Base-by-base conservation (phyloP, 2,329 filamentous ascomycete species). In the Neonectria sp. region DNA sequence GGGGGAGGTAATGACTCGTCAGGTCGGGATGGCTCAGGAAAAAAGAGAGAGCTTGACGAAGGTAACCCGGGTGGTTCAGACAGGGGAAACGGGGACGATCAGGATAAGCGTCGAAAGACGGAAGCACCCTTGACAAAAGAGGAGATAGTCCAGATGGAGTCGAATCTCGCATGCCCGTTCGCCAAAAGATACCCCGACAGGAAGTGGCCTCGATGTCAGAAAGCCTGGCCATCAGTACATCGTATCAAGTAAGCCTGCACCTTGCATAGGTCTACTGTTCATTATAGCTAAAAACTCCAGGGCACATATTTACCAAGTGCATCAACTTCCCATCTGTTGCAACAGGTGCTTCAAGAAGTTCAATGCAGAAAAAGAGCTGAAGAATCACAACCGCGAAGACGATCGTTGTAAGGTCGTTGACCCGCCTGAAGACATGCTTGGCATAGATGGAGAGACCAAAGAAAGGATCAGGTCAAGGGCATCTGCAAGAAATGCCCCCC, bases 41-140 rank as follows among this genome's bases (percentile, higher is more conserved):
- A 65, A 33, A 71, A 71, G 49, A 71, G 69, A 33, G 68, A 57
- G 7, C 21, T 60, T 12, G 60, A 71, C 13, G 40, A 63, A 11
- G 12, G 53, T 11, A 45, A 63, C 6, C 48, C 55, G 6, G 51
- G 45, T 29, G 27, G 31, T 8, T 53, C 48, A 1, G 66, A 25
- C 1, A 57, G 60, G 37, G 68, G 62, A 4, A 65, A 71, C 33
- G 66, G 66, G 1, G 68, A 64, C 15, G 69, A 71, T 11, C 63
- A 65, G 8, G 69, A 65, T 6, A 71, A 71, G 35, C 68, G 69
- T 3, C 69, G 63, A 6, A 71, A 63, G 46, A 71, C 51, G 13
- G 33, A 40, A 8, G 35, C 13, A 6, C 12, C 43, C 11, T 21
- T 17, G 3, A n/a, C 17, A 12, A 31, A 43, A 13, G 49, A 35